A percentile compares a stretch with the other conserved stretches of the same genome.
Conservation (phyloP, 208 protist genomes). For the Wallacemonas collosoma region DNA sequence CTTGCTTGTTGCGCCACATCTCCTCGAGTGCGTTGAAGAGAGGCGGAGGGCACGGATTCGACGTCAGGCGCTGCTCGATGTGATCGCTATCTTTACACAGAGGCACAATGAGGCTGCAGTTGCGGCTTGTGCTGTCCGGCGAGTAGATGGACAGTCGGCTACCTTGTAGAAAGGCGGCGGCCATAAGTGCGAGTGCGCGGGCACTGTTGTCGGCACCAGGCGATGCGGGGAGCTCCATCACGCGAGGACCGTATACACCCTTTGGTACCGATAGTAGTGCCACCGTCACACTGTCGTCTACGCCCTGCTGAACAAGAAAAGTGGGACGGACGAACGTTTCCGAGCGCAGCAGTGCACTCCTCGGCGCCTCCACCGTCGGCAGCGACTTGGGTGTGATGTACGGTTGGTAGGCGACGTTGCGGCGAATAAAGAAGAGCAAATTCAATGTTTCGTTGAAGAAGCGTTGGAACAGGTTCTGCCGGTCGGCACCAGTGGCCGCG, state of each 20-base stretch:
- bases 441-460: conserved; percentile 43
- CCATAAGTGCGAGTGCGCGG: conserved; percentile 71
- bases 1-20: conserved; percentile 54
- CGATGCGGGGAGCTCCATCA: conserved; percentile 39
- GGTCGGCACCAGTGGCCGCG: background rate
- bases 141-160: conserved; percentile 71
- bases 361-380: background rate
- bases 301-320: conserved; percentile 50
- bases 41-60: conserved; percentile 67
- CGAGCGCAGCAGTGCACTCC: conserved; percentile 21
- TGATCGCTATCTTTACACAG: conserved; percentile 45
- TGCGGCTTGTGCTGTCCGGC: conserved; percentile 20
- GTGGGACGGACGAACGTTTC: conserved; percentile 48
- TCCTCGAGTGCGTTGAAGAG: conserved; percentile 78
- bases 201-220: conserved; percentile 42
- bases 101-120: conserved; percentile 65
- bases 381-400: conserved; percentile 34
- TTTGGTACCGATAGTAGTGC: conserved; percentile 41
- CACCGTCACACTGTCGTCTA: conserved; percentile 74
- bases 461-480: conserved; percentile 25
- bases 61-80: conserved; percentile 48
- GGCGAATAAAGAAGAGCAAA: conserved; percentile 34
- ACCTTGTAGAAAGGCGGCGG: conserved; percentile 76
- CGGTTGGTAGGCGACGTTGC: conserved; percentile 39
- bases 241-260: conserved; percentile 22